Evolutionary conservation across 2,329 filamentous ascomycete species (phyloP).

Genomic region (Botrytis elliptica): DNA sequence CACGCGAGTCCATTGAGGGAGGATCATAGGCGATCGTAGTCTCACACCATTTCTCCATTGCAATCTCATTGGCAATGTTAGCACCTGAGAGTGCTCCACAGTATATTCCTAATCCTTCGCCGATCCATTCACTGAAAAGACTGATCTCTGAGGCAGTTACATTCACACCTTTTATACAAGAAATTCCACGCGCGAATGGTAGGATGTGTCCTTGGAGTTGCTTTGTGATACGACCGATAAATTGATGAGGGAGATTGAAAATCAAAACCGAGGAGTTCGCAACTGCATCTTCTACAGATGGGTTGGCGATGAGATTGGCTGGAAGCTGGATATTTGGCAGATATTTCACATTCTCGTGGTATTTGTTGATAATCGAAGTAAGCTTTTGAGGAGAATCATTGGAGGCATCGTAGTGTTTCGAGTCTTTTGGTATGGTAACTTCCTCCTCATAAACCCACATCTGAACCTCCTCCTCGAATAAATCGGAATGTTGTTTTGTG

Average conservation of each 20-base stretch:
- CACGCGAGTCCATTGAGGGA: conserved; percentile 80
- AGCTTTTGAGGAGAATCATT: conserved; percentile 74
- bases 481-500: conserved; percentile 68
- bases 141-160: conserved; percentile 83
- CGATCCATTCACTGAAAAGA: conserved; percentile 94
- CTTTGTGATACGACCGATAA: conserved; percentile 83
- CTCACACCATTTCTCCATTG: conserved; percentile 93
- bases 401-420: conserved; percentile 67
- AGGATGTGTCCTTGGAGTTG: conserved; percentile 85
- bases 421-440: conserved; percentile 68
- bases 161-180: conserved; percentile 97
- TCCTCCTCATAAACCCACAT: conserved; percentile 99
- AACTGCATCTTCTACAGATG: conserved; percentile 76
- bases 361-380: conserved; percentile 82
- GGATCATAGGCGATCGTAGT: conserved; percentile 97
- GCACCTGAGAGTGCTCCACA: conserved; percentile 93
- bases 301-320: conserved; percentile 78
- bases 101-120: conserved; percentile 88
- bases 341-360: conserved; percentile 98
- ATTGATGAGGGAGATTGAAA: conserved; percentile 96
- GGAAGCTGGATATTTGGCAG: conserved; percentile 85
- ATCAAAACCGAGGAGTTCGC: conserved; percentile 83
- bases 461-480: conserved; percentile 87
- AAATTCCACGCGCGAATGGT: conserved; percentile 89
- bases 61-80: conserved; percentile 95